A percentile compares a stretch with the other conserved stretches of the same genome.
phyloP scores from a whole-genome alignment of 148 eudicot species.

The Persicaria maculosa region DNA sequence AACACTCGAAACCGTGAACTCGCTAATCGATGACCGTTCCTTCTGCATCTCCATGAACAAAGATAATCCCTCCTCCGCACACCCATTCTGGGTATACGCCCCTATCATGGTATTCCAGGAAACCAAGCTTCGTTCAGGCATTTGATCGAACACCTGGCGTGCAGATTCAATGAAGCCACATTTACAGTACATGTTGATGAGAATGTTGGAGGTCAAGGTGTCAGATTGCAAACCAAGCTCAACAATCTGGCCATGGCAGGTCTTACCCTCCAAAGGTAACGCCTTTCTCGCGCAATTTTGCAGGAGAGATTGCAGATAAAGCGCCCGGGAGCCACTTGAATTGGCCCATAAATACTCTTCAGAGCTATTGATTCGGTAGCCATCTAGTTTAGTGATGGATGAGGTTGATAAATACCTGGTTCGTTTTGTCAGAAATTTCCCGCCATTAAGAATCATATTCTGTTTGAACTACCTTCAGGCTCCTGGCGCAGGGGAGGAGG shows the following conservation, averaged over 20 bases:
- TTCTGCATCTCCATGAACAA: constrained; percentile 63
- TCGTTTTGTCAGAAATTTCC: background rate
- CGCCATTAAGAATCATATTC: background rate
- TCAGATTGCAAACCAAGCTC: constrained; percentile 31
- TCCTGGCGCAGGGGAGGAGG: background rate
- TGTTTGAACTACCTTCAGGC: background rate
- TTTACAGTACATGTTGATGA: constrained; percentile 62
- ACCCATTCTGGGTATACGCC: constrained; percentile 42
- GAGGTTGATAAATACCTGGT: constrained; percentile 4
- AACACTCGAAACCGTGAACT: constrained; percentile 64
- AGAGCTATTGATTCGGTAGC: background rate
- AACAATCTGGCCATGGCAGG: constrained; percentile 53
- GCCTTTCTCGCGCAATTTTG: constrained; percentile 55
- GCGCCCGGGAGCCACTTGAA: constrained; percentile 4
- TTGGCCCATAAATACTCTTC: constrained; percentile 14
- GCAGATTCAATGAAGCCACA: constrained; percentile 42
- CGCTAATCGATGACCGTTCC: constrained; percentile 34
- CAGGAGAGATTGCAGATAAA: constrained; percentile 35
- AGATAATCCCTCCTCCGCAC: constrained; percentile 34
- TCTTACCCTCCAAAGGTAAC: constrained; percentile 36
- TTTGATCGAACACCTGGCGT: constrained; percentile 59
- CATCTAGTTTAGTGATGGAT: background rate
- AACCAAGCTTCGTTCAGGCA: constrained; percentile 48
- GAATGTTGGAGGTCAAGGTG: constrained; percentile 47
- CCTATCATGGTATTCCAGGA: constrained; percentile 84